A percentile compares a stretch with the other conserved stretches of the same genome.
Evolutionary conservation across 2,329 filamentous ascomycete genomes (phyloP).

Genomic region (Fusarium newnesense): DNA sequence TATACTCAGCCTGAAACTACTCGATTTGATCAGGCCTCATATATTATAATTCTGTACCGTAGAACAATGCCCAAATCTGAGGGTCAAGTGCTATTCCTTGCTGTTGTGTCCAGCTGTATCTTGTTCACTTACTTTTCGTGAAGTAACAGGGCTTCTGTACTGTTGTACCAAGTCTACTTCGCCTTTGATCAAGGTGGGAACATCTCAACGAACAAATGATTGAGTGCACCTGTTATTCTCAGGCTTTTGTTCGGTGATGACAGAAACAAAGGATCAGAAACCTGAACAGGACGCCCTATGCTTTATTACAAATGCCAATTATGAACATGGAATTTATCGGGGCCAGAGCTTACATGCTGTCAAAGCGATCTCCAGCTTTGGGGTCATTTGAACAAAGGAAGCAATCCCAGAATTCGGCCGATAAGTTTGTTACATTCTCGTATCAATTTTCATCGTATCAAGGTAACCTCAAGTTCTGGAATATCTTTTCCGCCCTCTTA

Average conservation of each 20-base stretch:
- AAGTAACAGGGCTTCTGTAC: fast-evolving
- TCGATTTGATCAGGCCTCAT: background rate
- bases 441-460: too few species aligned
- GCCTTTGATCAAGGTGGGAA: fast-evolving
- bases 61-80: background rate
- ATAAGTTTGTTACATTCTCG: too few species aligned
- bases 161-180: background rate
- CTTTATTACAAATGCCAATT: fast-evolving
- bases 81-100: background rate
- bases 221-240: fast-evolving
- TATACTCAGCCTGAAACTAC: background rate
- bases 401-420: background rate
- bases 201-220: background rate
- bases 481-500: too few species aligned
- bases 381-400: background rate
- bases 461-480: too few species aligned
- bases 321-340: background rate
- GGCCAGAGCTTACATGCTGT: background rate
- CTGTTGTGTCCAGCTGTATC: background rate
- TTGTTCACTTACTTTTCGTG: fast-evolving
- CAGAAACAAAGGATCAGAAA: background rate
- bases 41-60: background rate
- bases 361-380: background rate
- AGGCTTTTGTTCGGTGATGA: fast-evolving
- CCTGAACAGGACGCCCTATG: background rate